Conservation (phyloP, 2,329 filamentous ascomycete species). For the Trichoderma brevicompactum region DNA sequence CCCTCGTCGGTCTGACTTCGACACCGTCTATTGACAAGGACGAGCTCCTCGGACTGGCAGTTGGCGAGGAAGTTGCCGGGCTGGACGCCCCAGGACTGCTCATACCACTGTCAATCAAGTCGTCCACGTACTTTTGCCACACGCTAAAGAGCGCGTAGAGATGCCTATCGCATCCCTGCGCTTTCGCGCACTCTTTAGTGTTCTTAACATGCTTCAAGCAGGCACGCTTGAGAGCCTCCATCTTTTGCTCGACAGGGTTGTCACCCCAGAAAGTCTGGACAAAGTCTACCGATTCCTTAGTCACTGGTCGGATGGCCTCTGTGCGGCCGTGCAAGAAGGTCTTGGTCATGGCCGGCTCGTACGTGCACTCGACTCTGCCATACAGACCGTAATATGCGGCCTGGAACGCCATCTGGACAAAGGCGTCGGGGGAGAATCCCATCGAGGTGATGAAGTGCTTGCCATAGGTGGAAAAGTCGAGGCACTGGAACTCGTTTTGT, state of each 20-base stretch:
- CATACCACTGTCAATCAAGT: constrained; percentile 56
- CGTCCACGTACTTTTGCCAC: constrained; percentile 88
- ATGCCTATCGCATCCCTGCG: constrained; percentile 88
- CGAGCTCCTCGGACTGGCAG: constrained; percentile 44
- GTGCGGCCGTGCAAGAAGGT: constrained; percentile 90
- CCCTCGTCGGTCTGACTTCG: constrained; percentile 45
- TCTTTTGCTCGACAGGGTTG: constrained; percentile 78
- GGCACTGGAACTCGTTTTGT: constrained; percentile 92
- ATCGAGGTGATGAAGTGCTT: constrained; percentile 98
- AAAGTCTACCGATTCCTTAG: constrained; percentile 82
- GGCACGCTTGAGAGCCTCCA: constrained; percentile 81
- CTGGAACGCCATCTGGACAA: constrained; percentile 99
- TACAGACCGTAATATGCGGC: constrained; percentile 97
- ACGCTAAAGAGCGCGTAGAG: constrained; percentile 92
- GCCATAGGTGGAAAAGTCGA: constrained; percentile 87
- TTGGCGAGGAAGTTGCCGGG: constrained; percentile 55
- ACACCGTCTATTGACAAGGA: constrained; percentile 42
- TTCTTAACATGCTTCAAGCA: constrained; percentile 79
- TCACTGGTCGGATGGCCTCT: constrained; percentile 87
- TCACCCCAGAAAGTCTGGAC: constrained; percentile 95
- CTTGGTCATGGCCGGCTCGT: constrained; percentile 99
- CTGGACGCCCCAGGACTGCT: constrained; percentile 69
- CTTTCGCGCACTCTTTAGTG: constrained; percentile 86
- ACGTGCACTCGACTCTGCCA: constrained; percentile 89
- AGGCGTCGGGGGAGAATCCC: constrained; percentile 96